phyloP scores from a whole-genome alignment of 129 eudicot genomes.

The Saposhnikovia divaricata region DNA sequence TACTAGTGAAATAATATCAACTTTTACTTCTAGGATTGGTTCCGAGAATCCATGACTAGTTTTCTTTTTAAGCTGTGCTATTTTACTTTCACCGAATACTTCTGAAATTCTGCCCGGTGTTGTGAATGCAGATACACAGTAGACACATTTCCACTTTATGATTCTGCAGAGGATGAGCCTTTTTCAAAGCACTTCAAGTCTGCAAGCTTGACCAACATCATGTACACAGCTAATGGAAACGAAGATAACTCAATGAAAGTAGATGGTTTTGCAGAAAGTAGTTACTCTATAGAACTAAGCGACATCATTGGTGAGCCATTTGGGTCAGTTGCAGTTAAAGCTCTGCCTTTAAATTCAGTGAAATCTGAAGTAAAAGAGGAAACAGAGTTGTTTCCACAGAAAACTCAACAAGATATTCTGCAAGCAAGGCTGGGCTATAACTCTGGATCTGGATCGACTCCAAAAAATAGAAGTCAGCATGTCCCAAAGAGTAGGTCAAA shows the following conservation, averaged over 20 bases:
- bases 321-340: conserved; percentile 23
- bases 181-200: conserved; percentile 21
- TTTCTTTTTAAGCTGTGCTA: background rate
- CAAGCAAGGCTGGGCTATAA: conserved; percentile 25
- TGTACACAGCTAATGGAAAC: conserved; percentile 15
- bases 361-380: conserved; percentile 26
- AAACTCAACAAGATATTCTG: conserved; percentile 18
- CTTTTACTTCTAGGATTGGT: background rate
- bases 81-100: background rate
- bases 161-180: conserved; percentile 93
- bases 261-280: conserved; percentile 21
- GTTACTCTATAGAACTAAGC: conserved; percentile 11
- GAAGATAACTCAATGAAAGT: conserved; percentile 16
- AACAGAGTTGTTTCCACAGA: conserved; percentile 16
- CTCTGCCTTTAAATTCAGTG: conserved; percentile 20
- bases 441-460: conserved; percentile 29
- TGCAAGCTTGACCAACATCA: conserved; percentile 23
- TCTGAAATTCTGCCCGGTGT: conserved; percentile 11
- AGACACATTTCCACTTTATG: conserved; percentile 78
- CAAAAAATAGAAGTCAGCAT: conserved; percentile 46
- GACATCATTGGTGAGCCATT: conserved; percentile 16
- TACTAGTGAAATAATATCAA: background rate
- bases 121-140: conserved; percentile 55
- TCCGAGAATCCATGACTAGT: background rate
- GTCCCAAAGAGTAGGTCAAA: conserved; percentile 35